Evolutionary conservation across 306 rosid species (phyloP), one percentile per base, ranked within the genome.

Genomic region (Luffa aegyptiaca): DNA sequence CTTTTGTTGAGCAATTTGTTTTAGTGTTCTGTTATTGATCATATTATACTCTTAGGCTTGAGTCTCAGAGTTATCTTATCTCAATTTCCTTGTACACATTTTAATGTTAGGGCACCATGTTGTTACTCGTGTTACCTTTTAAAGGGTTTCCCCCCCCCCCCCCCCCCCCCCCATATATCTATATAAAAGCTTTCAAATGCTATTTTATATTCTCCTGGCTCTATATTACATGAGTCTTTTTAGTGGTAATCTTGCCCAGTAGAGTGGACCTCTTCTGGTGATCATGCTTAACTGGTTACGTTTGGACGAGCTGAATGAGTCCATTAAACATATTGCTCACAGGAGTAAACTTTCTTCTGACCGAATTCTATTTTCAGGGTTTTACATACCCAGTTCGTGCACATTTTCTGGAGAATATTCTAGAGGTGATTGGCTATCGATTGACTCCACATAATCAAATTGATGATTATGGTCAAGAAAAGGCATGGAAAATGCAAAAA

Each of bases 401-500:
- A 59, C 83, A 81, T 62, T 88, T 88, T 83, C 83, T 88, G 83
- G 92, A 88, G 83, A 83, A 85, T 79, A 80, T 86, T 83, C 77
- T 88, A 55, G 92, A 88, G 87, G 84, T 75, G 78, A 88, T 87
- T 31, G 85, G 92, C 75, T 88, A 86, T 77, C 83, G 53, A 45
- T 83, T 88, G 75, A 88, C 81, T 69, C 56, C 78, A 6, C 80
- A 81, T 59, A 88, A 88, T 85, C 92, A 88, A 83, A 84, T 88
- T 80, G 92, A 88, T 80, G 92, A 88, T 81, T 88, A 88, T 84
- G 90, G 92, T 83, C 90, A 86, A 77, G 92, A 88, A 42, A 88
- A 88, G 87, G 21, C 66, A 4, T 88, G 92, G 90, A 88, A 85
- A 85, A 88, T 83, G 90, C 87, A 85, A 63, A 88, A 85, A 73